Evolutionary conservation across 352 stramenopile genomes (phyloP), one percentile per base, ranked within the genome.

Genomic region (Lagenidium giganteum): DNA sequence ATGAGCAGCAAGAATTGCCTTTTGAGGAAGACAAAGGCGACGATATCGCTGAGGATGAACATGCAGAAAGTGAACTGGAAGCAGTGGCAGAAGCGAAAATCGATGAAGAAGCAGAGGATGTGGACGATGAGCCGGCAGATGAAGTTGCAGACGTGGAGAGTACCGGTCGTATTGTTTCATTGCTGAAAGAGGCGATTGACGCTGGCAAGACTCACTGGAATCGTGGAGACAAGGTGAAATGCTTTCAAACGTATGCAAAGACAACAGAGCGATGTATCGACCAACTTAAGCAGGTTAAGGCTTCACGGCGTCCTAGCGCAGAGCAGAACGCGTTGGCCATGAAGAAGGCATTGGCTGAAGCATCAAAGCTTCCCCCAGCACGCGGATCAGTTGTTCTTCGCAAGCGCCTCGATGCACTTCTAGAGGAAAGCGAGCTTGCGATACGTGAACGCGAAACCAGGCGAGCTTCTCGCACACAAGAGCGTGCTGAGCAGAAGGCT

Each of bases 181-280:
- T 67, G 36, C 67, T 88, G 32, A 52, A 50, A 5, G 56, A 81
- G 14, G 64, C 72, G 0, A 61, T 92, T 20, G 61, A 78, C 43
- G 61, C 65, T 8, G 77, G 80, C 7, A 89, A 87, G 45, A 44
- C 57, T 13, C 69, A 81, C 35, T 92, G 83, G 51, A 92, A 92
- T 45, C 67, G 67, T 9, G 80, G 80, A 0, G 77, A 92, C 52
- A 87, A 87, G 44, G 57, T 52, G 13, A 80, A 81, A 46, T 92
- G 80, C 47, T 84, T 76, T 36, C 63, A 81, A 41, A 72, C 70
- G 30, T 87, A 88, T 42, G 52, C 68, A 5, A 68, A 71, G 20
- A 67, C 61, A 24, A 64, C 58, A 8, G 65, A 87, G 16, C 60
- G 65, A 44, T 64, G 57, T 24, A 50, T 79, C 5, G 53, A 68